phyloP scores from a whole-genome alignment of 2,329 filamentous ascomycete species.

The Corinectria fuckeliana region DNA sequence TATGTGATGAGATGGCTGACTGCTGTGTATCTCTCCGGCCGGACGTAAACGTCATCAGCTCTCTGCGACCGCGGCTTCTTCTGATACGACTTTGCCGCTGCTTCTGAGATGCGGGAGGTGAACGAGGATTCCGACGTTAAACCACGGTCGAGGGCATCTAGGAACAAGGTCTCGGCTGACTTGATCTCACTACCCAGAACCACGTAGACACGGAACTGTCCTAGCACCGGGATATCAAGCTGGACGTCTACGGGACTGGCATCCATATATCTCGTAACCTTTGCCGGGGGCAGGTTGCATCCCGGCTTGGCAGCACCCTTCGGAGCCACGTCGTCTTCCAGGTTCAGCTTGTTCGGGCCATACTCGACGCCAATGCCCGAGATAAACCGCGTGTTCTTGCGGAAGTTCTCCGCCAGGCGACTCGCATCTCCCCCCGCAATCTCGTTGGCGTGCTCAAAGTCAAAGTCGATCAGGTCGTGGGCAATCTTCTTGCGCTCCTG shows the following conservation, averaged over 20 bases:
- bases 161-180: slow-evolving; percentile 54
- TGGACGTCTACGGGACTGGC: slow-evolving; percentile 78
- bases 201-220: slow-evolving; percentile 77
- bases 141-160: slow-evolving; percentile 62
- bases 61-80: slow-evolving; percentile 61
- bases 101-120: slow-evolving; percentile 62
- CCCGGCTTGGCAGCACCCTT: slow-evolving; percentile 57
- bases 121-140: slow-evolving; percentile 58
- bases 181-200: slow-evolving; percentile 65
- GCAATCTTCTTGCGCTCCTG: slow-evolving; percentile 66
- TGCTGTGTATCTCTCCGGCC: slow-evolving; percentile 70
- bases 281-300: slow-evolving; percentile 67
- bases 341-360: slow-evolving; percentile 56
- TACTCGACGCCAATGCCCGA: slow-evolving; percentile 72
- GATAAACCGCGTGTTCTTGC: slow-evolving; percentile 73
- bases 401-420: slow-evolving; percentile 70
- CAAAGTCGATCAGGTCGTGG: slow-evolving; percentile 63
- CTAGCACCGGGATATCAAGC: slow-evolving; percentile 75
- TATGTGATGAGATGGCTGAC: slow-evolving; percentile 73
- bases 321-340: slow-evolving; percentile 35
- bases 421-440: slow-evolving; percentile 66
- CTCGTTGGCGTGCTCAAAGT: slow-evolving; percentile 61
- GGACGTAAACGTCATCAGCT: slow-evolving; percentile 67
- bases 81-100: slow-evolving; percentile 65
- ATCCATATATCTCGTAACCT: slow-evolving; percentile 75